phyloP scores from a whole-genome alignment of 2,329 filamentous ascomycete genomes.

The Colletotrichum camelliae region DNA sequence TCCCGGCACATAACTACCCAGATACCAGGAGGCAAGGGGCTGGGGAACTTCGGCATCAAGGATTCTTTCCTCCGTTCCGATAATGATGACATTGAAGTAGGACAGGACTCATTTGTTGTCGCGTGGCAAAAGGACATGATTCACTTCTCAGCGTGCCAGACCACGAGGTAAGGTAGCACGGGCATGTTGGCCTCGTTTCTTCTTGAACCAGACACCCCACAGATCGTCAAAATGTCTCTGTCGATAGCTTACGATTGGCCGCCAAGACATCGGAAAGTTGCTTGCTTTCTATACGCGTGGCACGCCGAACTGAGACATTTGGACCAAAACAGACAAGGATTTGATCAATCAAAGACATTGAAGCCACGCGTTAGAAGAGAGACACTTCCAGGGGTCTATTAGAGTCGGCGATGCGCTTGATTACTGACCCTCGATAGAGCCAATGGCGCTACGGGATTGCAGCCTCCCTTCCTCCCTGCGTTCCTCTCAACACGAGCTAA shows the following conservation, averaged over 20 bases:
- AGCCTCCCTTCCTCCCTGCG: conserved; percentile 21
- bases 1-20: neutral
- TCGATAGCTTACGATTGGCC: neutral
- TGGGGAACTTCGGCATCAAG: neutral
- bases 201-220: conserved; percentile 6
- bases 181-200: neutral
- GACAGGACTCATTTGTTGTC: neutral
- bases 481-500: conserved; percentile 18
- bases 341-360: conserved; percentile 16
- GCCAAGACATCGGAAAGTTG: conserved; percentile 5
- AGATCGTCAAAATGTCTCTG: conserved; percentile 6
- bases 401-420: conserved; percentile 3
- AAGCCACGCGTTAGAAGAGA: neutral
- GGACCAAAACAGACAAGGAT: neutral
- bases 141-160: conserved; percentile 16
- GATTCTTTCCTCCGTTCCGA: neutral
- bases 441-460: neutral
- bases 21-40: neutral
- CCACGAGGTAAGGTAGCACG: conserved; percentile 17
- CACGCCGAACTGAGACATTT: conserved; percentile 1
- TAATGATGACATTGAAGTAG: conserved; percentile 1
- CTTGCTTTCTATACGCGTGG: conserved; percentile 2
- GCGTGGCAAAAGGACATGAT: conserved; percentile 15
- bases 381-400: neutral
- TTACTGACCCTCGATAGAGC: neutral